Evolutionary conservation across 148 eudicot genomes (phyloP).

Genomic region (Cornus kousa): DNA sequence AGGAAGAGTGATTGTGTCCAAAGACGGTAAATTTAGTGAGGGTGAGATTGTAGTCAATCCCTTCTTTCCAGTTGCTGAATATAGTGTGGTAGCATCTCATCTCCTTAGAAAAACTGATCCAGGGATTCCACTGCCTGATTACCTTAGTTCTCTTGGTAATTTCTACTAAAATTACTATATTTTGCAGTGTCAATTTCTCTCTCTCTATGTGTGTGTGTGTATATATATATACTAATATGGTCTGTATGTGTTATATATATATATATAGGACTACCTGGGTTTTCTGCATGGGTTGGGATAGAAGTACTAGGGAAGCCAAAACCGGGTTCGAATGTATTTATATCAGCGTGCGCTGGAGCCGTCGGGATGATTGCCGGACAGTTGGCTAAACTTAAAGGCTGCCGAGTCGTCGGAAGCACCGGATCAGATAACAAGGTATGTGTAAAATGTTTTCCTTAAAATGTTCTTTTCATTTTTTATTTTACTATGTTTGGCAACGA

Average conservation of each 20-base stretch:
- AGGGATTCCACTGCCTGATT: constrained; percentile 26
- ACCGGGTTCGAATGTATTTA: constrained; percentile 36
- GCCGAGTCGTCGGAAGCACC: constrained; percentile 37
- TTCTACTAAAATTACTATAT: too few relatives aligned
- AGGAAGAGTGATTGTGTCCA: constrained; percentile 30
- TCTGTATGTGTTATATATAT: background rate
- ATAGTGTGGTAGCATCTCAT: constrained; percentile 20
- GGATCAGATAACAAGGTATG: constrained; percentile 39
- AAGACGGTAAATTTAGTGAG: constrained; percentile 16
- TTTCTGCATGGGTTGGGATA: constrained; percentile 44
- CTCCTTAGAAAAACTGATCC: constrained; percentile 23
- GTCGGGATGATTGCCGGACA: constrained; percentile 44
- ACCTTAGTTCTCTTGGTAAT: constrained; percentile 30
- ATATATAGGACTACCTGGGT: constrained; percentile 35
- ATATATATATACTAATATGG: too few relatives aligned
- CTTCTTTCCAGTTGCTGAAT: constrained; percentile 31
- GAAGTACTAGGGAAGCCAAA: constrained; percentile 27
- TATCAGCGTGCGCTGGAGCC: constrained; percentile 46
- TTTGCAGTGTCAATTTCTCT: background rate
- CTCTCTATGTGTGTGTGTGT: too few relatives aligned
- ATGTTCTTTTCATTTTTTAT: too few relatives aligned
- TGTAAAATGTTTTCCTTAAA: too few relatives aligned
- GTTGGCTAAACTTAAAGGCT: constrained; percentile 40
- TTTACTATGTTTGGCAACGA: too few relatives aligned
- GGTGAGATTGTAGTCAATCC: constrained; percentile 27